phyloP scores from a whole-genome alignment of 2,329 filamentous ascomycete species.

The Alternaria infectoria region DNA sequence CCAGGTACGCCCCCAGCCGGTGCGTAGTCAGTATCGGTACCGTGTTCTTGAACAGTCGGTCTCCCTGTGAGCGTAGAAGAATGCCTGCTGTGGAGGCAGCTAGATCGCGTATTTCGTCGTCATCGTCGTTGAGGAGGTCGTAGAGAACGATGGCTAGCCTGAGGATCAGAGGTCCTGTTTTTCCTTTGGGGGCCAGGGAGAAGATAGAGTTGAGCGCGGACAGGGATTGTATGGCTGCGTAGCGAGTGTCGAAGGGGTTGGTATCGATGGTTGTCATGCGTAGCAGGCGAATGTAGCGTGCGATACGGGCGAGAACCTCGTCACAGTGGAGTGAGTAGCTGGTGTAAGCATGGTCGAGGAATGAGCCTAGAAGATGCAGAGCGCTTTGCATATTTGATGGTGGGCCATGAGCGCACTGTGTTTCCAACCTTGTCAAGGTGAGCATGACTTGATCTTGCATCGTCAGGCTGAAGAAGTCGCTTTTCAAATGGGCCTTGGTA shows the following conservation, averaged over 20 bases:
- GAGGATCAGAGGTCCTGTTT: constrained; percentile 24
- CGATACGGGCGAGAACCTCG: constrained; percentile 13
- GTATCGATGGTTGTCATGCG: constrained; percentile 41
- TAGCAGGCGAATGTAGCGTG: constrained; percentile 38
- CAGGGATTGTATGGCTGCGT: constrained; percentile 65
- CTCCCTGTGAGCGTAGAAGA: constrained; percentile 50
- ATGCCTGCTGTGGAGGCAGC: constrained; percentile 60
- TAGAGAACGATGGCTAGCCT: constrained; percentile 54
- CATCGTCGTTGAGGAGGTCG: constrained; percentile 73
- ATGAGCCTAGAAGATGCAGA: constrained; percentile 39
- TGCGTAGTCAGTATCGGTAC: constrained; percentile 59
- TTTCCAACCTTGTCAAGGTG: constrained; percentile 33
- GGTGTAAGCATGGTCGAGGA: constrained; percentile 37
- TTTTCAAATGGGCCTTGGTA: not conserved
- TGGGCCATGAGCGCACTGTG: constrained; percentile 32
- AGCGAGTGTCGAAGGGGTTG: constrained; percentile 67
- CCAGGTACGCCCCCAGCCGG: constrained; percentile 43
- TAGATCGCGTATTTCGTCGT: constrained; percentile 80
- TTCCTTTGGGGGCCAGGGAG: constrained; percentile 17
- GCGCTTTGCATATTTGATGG: constrained; percentile 43
- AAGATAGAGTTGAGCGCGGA: constrained; percentile 48
- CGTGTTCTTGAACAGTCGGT: constrained; percentile 38
- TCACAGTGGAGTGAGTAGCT: constrained; percentile 7
- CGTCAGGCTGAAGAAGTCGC: constrained; percentile 26
- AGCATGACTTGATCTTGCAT: constrained; percentile 15